Evolutionary conservation across 2,329 filamentous ascomycete genomes (phyloP).

Genomic region (Fusarium piperis): DNA sequence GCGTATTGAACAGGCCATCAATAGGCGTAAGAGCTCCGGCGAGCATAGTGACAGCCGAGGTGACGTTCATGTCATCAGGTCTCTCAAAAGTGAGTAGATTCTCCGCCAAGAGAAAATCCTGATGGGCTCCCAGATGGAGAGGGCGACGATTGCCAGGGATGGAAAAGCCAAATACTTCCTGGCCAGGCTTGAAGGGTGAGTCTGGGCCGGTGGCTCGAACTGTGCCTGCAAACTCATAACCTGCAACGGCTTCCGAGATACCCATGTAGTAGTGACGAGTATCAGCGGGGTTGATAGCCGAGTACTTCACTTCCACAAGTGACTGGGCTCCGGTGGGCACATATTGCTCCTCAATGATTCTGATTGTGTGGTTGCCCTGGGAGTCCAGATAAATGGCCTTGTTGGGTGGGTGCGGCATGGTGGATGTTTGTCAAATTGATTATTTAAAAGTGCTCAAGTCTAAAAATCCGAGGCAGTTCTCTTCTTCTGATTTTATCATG

Average conservation of each 20-base stretch:
- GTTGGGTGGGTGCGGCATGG: background rate
- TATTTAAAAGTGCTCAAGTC: background rate
- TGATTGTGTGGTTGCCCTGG: background rate
- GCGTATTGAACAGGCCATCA: slow-evolving; percentile 6
- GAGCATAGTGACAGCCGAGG: background rate
- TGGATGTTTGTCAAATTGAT: background rate
- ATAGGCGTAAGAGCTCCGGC: background rate
- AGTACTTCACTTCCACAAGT: slow-evolving; percentile 24
- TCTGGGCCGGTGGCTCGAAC: background rate
- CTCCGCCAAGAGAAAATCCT: slow-evolving; percentile 20
- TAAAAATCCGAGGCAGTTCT: background rate
- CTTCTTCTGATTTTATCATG: background rate
- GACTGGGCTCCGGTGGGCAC: background rate
- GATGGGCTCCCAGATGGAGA: slow-evolving; percentile 18
- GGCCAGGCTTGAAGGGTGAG: background rate
- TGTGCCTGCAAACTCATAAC: slow-evolving; percentile 18
- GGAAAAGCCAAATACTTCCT: slow-evolving; percentile 18
- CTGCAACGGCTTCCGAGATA: slow-evolving; percentile 7
- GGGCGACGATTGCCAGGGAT: slow-evolving; percentile 11
- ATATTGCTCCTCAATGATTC: background rate
- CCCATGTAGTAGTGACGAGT: slow-evolving; percentile 19
- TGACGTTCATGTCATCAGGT: background rate
- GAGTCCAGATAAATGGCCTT: background rate
- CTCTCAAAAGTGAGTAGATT: background rate
- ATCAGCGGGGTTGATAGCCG: slow-evolving; percentile 25